phyloP scores from a whole-genome alignment of 495 filamentous ascomycete species.

The Penicillium bialowiezense region DNA sequence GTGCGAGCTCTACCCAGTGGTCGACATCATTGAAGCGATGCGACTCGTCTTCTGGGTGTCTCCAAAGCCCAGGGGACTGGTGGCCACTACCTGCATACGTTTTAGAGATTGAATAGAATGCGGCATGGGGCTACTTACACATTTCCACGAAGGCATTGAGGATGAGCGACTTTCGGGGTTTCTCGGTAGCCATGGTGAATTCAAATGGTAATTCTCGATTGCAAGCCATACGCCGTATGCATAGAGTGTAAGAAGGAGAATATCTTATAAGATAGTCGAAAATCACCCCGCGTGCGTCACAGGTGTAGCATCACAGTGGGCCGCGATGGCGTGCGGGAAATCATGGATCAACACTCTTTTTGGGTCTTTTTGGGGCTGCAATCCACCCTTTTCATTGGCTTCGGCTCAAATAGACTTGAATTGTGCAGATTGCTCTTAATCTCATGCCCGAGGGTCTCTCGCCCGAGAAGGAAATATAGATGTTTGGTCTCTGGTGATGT shows the following conservation, averaged over 20 bases:
- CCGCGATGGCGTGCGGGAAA: conserved; percentile 34
- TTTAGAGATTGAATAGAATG: not conserved
- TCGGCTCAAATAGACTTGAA: conserved; percentile 1
- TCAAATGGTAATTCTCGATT: no score
- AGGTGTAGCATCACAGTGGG: conserved; percentile 41
- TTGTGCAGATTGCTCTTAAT: not conserved
- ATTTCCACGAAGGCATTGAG: conserved; percentile 62
- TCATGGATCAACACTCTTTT: not conserved
- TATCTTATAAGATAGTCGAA: not conserved
- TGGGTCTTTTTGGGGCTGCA: not conserved
- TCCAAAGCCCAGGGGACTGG: conserved; percentile 52
- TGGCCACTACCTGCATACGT: conserved; percentile 44
- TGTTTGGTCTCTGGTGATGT: not conserved
- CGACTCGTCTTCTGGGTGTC: conserved; percentile 52
- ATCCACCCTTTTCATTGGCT: conserved; percentile 2
- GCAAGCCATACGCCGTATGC: no score
- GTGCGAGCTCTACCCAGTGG: conserved; percentile 49
- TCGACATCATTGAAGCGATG: conserved; percentile 51
- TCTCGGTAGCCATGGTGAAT: not conserved
- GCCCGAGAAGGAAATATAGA: conserved; percentile 16
- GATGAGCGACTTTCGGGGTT: conserved; percentile 47
- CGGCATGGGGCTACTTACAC: conserved; percentile 27
- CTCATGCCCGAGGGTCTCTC: conserved; percentile 9
- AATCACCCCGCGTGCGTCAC: conserved; percentile 13
- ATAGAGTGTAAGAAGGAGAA: no score